A percentile compares a stretch with the other conserved stretches of the same genome.
These are phyloP conservation scores for Pachyrhizus erosus DNA, from an alignment of 306 rosid genomes.

Conservation along the genomic window DNA sequence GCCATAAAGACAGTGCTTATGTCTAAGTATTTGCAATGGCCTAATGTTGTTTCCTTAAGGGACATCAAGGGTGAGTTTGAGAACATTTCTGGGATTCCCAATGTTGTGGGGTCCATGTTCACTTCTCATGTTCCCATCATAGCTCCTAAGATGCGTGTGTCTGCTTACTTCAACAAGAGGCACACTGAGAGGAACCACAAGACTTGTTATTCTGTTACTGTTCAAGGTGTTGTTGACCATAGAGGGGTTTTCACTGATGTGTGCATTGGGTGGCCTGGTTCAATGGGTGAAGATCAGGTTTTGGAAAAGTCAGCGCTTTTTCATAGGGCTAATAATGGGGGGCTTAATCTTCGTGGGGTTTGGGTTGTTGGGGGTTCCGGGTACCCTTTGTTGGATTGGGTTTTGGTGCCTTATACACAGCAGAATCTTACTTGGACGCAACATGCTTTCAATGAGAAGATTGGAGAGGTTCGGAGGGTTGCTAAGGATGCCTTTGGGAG, in stretches of 20 bases:
- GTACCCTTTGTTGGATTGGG: conserved; percentile 88
- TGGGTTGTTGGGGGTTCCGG: conserved; percentile 83
- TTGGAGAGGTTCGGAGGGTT: conserved; percentile 68
- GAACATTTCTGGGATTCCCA: conserved; percentile 71
- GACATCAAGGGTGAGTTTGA: conserved; percentile 70
- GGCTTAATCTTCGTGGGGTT: conserved; percentile 57
- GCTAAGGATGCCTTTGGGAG: conserved; percentile 75
- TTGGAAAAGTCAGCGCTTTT: conserved; percentile 72
- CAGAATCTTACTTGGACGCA: conserved; percentile 85
- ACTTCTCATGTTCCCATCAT: conserved; percentile 85
- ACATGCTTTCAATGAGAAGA: conserved; percentile 88
- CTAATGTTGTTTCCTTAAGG: conserved; percentile 50
- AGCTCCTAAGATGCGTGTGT: conserved; percentile 81
- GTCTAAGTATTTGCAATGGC: conserved; percentile 85
- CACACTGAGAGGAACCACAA: conserved; percentile 87
- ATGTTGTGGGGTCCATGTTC: conserved; percentile 82
- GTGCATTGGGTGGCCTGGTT: conserved; percentile 95
- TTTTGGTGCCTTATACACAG: conserved; percentile 81
- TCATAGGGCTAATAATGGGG: conserved; percentile 69
- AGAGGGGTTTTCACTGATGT: conserved; percentile 80
- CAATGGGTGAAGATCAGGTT: conserved; percentile 84
- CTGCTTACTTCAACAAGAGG: conserved; percentile 78
- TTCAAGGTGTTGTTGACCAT: conserved; percentile 84
- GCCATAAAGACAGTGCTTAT: conserved; percentile 74
- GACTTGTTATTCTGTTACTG: conserved; percentile 79